Conservation (phyloP, 1,284 basidiomycete species). For the Afroboletus lepidellus region DNA sequence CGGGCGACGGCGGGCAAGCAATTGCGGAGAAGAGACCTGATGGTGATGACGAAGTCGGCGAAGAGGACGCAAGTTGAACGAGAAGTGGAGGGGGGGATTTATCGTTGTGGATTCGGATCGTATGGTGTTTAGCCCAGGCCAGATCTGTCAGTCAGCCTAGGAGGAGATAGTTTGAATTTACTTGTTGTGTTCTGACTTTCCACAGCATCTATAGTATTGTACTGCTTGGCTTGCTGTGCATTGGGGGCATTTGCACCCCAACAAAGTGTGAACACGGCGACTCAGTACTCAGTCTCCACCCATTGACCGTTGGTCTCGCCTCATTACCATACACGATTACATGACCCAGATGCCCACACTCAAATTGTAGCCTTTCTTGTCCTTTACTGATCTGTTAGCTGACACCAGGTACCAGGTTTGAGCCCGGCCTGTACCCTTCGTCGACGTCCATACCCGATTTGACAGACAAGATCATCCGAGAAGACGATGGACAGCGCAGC, state of each 20-base stretch:
- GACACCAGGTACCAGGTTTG: not conserved
- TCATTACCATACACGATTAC: too few relatives aligned
- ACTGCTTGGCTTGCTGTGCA: too few relatives aligned
- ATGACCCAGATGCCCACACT: not conserved
- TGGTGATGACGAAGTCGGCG: not conserved
- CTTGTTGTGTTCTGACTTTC: too few relatives aligned
- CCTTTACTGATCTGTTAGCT: not conserved
- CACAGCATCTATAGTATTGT: too few relatives aligned
- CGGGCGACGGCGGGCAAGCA: not conserved
- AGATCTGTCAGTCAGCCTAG: too few relatives aligned
- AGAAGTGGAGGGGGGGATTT: not conserved
- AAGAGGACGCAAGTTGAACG: not conserved
- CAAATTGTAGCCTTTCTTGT: not conserved
- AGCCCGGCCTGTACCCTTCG: not conserved
- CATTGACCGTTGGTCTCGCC: not conserved
- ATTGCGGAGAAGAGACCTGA: not conserved
- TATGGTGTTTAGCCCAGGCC: too few relatives aligned
- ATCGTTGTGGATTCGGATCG: too few relatives aligned
- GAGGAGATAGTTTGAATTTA: too few relatives aligned
- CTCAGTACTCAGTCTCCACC: not conserved
- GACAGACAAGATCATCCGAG: not conserved
- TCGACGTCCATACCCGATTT: not conserved
- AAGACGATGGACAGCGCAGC: not conserved
- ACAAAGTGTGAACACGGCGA: too few relatives aligned
- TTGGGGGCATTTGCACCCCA: too few relatives aligned